These are phyloP conservation scores for Noccaea bulbosa DNA, from an alignment of 345 rosid genomes.

Conservation along the genomic window DNA sequence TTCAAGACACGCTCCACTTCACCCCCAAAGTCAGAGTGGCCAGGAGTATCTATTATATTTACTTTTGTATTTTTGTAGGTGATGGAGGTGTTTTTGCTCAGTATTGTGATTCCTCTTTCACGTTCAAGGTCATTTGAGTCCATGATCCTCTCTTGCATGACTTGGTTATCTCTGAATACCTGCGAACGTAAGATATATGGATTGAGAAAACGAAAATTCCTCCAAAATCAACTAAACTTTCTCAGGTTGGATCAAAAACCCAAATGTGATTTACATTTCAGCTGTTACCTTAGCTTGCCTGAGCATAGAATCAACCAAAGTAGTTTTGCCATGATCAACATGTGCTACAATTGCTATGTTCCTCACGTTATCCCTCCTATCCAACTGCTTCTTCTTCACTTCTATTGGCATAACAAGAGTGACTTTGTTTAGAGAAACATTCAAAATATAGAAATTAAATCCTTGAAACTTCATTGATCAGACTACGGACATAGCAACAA, in stretches of 20 bases:
- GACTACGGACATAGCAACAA: neutral
- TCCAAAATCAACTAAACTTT: neutral
- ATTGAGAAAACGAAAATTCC: neutral
- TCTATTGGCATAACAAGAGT: conserved; percentile 49
- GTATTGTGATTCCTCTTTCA: conserved; percentile 95
- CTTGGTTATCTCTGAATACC: conserved; percentile 96
- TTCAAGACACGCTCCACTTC: conserved; percentile 98
- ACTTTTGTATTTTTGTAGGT: conserved; percentile 84
- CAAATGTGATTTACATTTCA: neutral
- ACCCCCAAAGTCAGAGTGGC: conserved; percentile 99
- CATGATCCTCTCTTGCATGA: conserved; percentile 92
- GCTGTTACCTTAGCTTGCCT: conserved; percentile 80
- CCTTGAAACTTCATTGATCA: neutral
- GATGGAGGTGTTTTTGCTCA: conserved; percentile 95
- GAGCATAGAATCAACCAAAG: conserved; percentile 97
- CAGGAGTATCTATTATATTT: conserved; percentile 96
- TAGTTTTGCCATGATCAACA: conserved; percentile 98
- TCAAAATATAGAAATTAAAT: conserved; percentile 1
- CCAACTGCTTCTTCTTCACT: conserved; percentile 76
- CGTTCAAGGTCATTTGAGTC: conserved; percentile 97
- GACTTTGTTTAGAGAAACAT: conserved; percentile 25
- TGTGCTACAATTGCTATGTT: conserved; percentile 97
- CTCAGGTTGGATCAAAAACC: neutral
- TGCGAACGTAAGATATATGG: conserved; percentile 41
- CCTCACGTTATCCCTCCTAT: conserved; percentile 79